Base-by-base conservation (phyloP, 2,329 filamentous ascomycete genomes). In the Aspergillus jensenii region DNA sequence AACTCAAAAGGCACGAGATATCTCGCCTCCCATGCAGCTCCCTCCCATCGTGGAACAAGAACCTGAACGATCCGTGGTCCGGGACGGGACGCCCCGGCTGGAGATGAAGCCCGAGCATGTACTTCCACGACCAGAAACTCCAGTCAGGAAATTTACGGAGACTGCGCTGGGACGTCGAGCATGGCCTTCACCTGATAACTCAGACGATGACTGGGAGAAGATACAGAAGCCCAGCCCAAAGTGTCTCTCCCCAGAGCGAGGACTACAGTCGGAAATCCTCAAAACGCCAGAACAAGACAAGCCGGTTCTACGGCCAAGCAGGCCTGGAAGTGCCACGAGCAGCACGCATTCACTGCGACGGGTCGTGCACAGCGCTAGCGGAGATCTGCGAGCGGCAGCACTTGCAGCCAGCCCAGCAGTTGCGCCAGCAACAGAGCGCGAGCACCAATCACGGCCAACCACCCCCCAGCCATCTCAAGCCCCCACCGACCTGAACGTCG, bases 341-440 rank as follows among this genome's bases (percentile, higher is more conserved):
- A 56, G 21, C 33, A 48, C 58, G 9, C 58, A 60, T 43, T 62
- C 89, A 48, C 82, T 95, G 60, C 84, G 91, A 68, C 85, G 90
- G 62, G 83, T 84, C 62, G 86, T 88, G 66, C 80, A 82, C 48
- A 83, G 81, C 72, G 70, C 87, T 74, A 93, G 90, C 82, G 88
- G 90, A 31, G 61, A 65, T 58, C 51, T 65, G 21, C 61, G 62
- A 40, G 56, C 67, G 80, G 82, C 50, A 83, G 81, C 72, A 71
- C 87, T 74, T 93, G 90, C 82, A 88, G 96, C 66, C 85, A 27
- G 67, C 79, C 82, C 47, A 82, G 81, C 72, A 70, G 87, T 74
- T 93, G 90, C 82, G 88, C 89, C 75, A 90, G 43, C 39, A 9
- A 19, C 41, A 12, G 40, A 52, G 45, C 48, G 56, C 43, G 49